These are phyloP conservation scores for Tetratostichococcus sp. DNA, from an alignment of 139 green algal species.

Conservation along the genomic window DNA sequence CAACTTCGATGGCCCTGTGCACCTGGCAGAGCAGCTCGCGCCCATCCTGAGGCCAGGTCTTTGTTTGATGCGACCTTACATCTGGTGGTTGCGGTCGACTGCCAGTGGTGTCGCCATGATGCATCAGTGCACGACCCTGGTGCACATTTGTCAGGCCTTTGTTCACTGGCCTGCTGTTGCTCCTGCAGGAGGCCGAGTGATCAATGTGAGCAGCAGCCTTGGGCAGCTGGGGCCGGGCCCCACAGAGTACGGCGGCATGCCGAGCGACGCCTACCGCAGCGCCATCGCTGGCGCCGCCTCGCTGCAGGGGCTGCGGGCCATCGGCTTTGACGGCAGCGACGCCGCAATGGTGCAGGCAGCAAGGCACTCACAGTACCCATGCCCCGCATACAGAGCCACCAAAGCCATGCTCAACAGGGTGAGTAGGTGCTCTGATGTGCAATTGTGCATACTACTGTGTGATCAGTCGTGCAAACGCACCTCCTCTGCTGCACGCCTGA, in stretches of 20 bases:
- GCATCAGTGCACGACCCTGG: no score
- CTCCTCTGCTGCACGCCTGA: no score
- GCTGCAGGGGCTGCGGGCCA: neutral
- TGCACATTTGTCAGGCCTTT: no score
- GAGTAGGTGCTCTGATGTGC: no score
- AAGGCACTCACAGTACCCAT: neutral
- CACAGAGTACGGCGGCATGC: neutral
- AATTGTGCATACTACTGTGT: no score
- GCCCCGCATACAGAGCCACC: neutral
- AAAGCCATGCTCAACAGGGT: neutral
- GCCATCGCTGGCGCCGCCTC: neutral
- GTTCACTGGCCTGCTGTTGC: no score
- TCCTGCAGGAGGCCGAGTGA: neutral
- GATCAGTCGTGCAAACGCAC: no score
- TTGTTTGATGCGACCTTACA: no score
- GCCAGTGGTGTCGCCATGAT: no score
- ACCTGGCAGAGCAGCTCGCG: neutral
- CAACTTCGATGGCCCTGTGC: neutral
- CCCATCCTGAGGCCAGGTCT: neutral
- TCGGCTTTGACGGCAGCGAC: neutral
- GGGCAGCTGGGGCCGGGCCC: neutral
- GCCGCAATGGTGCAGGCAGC: neutral
- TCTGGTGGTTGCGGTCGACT: no score
- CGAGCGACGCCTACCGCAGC: neutral
- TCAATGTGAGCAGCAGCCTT: neutral